Conservation (phyloP, 441 rosid genomes). For the Mallotus japonicus region DNA sequence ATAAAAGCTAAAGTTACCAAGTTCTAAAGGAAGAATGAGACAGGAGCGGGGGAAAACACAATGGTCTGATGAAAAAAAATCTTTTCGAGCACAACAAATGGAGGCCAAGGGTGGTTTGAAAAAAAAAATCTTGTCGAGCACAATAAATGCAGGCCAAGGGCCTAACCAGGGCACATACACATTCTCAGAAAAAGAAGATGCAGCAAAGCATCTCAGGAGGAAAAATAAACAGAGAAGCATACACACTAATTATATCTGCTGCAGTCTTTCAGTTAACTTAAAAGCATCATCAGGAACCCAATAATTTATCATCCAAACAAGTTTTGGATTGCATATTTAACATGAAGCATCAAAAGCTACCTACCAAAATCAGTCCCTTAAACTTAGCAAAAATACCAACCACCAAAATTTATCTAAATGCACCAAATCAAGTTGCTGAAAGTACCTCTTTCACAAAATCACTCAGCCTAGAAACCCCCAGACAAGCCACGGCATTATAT, state of each 20-base stretch:
- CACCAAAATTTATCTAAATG: not conserved
- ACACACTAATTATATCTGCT: not conserved
- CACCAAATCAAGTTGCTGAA: not conserved
- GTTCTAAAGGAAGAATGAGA: not conserved
- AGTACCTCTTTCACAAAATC: slow-evolving; percentile 77
- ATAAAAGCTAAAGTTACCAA: not conserved
- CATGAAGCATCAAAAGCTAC: not conserved
- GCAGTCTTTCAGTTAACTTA: too few species aligned
- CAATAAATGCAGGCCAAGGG: too few species aligned
- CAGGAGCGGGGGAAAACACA: not conserved
- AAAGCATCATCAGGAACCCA: slow-evolving; percentile 5
- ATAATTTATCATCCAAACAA: not conserved
- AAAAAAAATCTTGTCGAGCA: too few species aligned
- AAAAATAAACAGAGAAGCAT: too few species aligned
- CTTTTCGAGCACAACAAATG: too few species aligned
- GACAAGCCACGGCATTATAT: slow-evolving; percentile 76
- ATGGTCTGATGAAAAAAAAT: not conserved
- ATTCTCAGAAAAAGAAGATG: slow-evolving; percentile 5
- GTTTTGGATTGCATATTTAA: not conserved
- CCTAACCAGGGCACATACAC: not conserved
- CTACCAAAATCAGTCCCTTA: not conserved
- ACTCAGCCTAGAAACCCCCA: slow-evolving; percentile 64
- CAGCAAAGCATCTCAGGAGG: not conserved
- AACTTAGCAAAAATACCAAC: not conserved
- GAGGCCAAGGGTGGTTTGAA: too few species aligned